Evolutionary conservation across 2,329 filamentous ascomycete species (phyloP), one percentile per base, ranked within the genome.

Genomic region (Neonectria faginata): DNA sequence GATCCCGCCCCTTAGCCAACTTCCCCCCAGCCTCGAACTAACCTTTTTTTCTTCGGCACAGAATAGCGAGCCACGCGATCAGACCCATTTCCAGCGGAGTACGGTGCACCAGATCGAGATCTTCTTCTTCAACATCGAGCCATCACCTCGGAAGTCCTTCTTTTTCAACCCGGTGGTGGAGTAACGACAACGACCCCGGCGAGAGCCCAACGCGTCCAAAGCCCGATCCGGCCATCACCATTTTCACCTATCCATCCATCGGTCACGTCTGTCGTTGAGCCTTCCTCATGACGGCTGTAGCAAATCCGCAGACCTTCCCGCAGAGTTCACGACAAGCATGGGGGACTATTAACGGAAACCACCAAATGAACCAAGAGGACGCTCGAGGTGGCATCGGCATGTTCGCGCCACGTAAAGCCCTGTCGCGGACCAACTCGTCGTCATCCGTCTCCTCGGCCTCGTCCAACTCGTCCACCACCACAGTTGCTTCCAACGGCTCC

Each of bases 381-480:
- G 89, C 91, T 70, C 89, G 91, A 82, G 91, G 91, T 61, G 69
- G 70, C 61, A 72, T 72, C 36, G 70, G 72, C 79, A 94, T 97
- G 88, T 93, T 97, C 79, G 91, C 92, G 86, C 92, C 93, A 76
- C 92, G 94, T 74, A 97, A 97, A 83, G 90, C 87, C 76, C 86
- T 93, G 66, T 92, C 95, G 79, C 90, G 95, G 78, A 91, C 91
- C 75, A 97, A 93, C 84, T 98, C 95, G 39, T 96, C 93, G 60
- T 97, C 94, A 6, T 97, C 94, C 53, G 85, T 97, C 63, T 97
- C 94, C 4, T 97, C 94, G 50, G 85, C 97, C 68, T 92, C 92
- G 14, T 90, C 88, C 33, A 81, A 80, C 62, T 86, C 87, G 16
- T 89, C 88, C 6, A 84, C 81, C 11, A 88, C 90, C 2, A 92